Evolutionary conservation across 192 early-diverging fungal species (phyloP), one percentile per base, ranked within the genome.

Genomic region (Gryganskiella cystojenkinii): DNA sequence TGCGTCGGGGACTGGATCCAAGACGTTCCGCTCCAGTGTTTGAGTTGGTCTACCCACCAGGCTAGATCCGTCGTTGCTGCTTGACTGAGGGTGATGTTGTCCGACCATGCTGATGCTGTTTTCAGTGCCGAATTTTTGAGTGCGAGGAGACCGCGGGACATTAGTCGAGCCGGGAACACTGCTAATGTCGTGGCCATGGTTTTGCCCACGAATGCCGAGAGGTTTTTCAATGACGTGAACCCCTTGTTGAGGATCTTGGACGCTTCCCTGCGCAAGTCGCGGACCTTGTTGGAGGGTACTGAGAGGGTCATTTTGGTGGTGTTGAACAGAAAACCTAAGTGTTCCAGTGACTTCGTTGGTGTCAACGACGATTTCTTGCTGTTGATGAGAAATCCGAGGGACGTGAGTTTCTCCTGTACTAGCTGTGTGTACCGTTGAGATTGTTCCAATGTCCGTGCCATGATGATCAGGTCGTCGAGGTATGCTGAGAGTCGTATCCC

Each of bases 281-380:
- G 37, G 0, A 79, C 27, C 46, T 82, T 82, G 24, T 47, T 42
- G 7, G 31, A 40, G 14, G 74, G 74, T 0, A 79, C 64, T 1
- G 58, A 53, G 3, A 64, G 28, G 4, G 65, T 61, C 73, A 82
- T 82, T 10, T 61, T 33, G 8, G 34, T 7, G 9, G 70, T 78
- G 42, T 79, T 37, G 65, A 82, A 30, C 0, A 10, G 25, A 43
- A 65, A 78, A 9, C 70, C 73, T 3, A 82, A 51, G 31, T 82
- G 80, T 7, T 82, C 60, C 49, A 82, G 35, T 13, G 20, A n/a
- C 31, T 82, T 71, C 1, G 71, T 42, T 25, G 71, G 71, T 14
- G 25, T 47, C 34, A 70, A 27, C 15, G 22, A 34, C 6, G 80
- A 81, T 34, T 81, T 81, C 44, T 55, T 43, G 27, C 15, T 3